Percentiles rank a stretch among this genome's conserved stretches.
Conservation (phyloP, 192 early-diverging fungal genomes). For the Paraglomus occultum region DNA sequence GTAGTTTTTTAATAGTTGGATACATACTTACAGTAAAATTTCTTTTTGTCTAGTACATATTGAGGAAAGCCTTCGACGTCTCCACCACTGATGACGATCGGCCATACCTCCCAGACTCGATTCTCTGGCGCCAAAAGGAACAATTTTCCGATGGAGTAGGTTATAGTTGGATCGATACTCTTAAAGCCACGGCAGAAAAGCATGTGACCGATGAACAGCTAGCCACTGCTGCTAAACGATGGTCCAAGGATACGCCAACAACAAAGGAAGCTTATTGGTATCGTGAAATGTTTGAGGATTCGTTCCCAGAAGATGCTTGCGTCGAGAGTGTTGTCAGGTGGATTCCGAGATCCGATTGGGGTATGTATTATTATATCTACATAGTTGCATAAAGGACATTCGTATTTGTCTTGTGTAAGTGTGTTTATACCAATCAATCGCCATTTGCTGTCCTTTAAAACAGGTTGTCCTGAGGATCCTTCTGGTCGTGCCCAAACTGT, state of each 20-base stretch:
- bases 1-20: not conserved
- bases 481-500: slow-evolving; percentile 95
- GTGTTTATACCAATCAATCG: not conserved
- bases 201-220: slow-evolving; percentile 80
- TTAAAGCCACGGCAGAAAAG: slow-evolving; percentile 70
- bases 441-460: slow-evolving; percentile 16
- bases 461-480: slow-evolving; percentile 91
- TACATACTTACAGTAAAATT: not conserved
- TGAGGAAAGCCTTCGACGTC: slow-evolving; percentile 95
- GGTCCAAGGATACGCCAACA: slow-evolving; percentile 85
- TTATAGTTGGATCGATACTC: slow-evolving; percentile 96
- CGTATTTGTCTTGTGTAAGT: too few relatives aligned
- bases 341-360: slow-evolving; percentile 98
- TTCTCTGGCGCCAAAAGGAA: slow-evolving; percentile 99
- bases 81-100: slow-evolving; percentile 61
- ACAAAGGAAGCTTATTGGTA: slow-evolving; percentile 98
- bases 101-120: slow-evolving; percentile 84
- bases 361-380: not conserved
- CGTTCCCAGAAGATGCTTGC: slow-evolving; percentile 91
- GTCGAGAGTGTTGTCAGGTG: slow-evolving; percentile 88
- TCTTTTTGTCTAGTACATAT: slow-evolving; percentile 54
- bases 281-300: slow-evolving; percentile 89
- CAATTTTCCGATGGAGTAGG: slow-evolving; percentile 99
- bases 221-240: slow-evolving; percentile 62
- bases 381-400: too few relatives aligned